Conservation (phyloP, 192 early-diverging fungal genomes). For the Coemansia sp. region DNA sequence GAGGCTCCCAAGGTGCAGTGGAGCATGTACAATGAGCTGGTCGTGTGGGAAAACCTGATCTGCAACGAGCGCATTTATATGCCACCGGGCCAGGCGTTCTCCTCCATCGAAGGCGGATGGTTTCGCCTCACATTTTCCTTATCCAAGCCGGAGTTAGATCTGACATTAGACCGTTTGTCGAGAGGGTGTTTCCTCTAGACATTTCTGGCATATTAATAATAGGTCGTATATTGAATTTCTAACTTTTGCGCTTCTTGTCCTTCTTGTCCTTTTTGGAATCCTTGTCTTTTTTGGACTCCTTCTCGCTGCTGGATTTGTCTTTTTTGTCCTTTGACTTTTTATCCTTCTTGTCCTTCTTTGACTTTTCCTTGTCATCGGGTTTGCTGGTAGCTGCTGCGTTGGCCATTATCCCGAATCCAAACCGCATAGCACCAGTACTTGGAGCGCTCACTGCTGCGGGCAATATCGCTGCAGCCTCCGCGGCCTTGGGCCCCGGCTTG, state of each 20-base stretch:
- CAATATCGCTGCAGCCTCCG: not conserved
- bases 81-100: conserved; percentile 68
- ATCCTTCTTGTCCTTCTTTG: conserved; percentile 6
- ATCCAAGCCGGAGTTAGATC: conserved; percentile 42
- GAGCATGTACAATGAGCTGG: conserved; percentile 53
- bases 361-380: not conserved
- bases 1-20: conserved; percentile 13
- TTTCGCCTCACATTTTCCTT: conserved; percentile 68
- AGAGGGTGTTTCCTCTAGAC: conserved; percentile 9
- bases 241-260: conserved; percentile 7
- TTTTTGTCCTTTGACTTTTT: conserved; percentile 7
- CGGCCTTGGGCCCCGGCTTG: not conserved
- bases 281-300: not conserved
- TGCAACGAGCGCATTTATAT: conserved; percentile 64
- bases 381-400: not conserved
- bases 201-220: not conserved
- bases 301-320: not conserved
- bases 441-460: not conserved
- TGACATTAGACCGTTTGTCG: conserved; percentile 55
- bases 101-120: conserved; percentile 57
- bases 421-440: conserved; percentile 14
- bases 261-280: not conserved
- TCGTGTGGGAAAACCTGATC: conserved; percentile 52
- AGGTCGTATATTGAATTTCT: not conserved
- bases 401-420: conserved; percentile 41